A percentile compares a stretch with the other conserved stretches of the same genome.
Conservation (phyloP, 768 basidiomycete genomes). For the Lentinula lateritia region DNA sequence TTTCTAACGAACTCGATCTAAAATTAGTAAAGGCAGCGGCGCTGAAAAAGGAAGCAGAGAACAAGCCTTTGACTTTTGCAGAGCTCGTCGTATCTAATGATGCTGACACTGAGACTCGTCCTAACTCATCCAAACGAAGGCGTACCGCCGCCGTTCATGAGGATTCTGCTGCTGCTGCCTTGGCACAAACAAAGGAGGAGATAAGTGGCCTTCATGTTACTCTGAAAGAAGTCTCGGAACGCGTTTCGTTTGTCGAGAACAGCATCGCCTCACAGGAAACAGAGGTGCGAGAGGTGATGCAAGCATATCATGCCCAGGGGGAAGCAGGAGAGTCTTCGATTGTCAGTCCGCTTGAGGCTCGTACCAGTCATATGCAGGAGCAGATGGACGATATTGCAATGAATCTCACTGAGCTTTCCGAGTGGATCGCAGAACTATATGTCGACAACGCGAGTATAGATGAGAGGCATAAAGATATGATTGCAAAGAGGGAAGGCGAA, state of each 20-base stretch:
- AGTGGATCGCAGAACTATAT: background rate
- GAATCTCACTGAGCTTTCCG: background rate
- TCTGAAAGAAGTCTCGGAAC: background rate
- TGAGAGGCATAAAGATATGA: background rate
- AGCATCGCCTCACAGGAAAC: background rate
- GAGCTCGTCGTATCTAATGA: background rate
- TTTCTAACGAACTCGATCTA: background rate
- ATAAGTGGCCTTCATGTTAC: background rate
- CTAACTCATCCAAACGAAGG: background rate
- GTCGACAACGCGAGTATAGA: background rate
- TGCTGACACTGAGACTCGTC: background rate
- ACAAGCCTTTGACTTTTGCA: background rate
- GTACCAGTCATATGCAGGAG: background rate
- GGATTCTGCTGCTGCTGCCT: background rate
- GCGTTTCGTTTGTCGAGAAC: background rate
- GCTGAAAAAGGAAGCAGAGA: background rate
- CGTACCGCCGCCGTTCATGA: background rate
- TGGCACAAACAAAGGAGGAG: background rate
- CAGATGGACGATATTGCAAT: background rate
- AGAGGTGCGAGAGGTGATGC: background rate
- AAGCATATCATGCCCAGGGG: background rate
- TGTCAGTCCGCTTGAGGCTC: background rate
- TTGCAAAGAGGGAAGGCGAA: background rate
- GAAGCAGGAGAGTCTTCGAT: background rate
- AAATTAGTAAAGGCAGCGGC: background rate